Conservation (phyloP, 768 basidiomycete genomes). For the Pisolithus microcarpus region DNA sequence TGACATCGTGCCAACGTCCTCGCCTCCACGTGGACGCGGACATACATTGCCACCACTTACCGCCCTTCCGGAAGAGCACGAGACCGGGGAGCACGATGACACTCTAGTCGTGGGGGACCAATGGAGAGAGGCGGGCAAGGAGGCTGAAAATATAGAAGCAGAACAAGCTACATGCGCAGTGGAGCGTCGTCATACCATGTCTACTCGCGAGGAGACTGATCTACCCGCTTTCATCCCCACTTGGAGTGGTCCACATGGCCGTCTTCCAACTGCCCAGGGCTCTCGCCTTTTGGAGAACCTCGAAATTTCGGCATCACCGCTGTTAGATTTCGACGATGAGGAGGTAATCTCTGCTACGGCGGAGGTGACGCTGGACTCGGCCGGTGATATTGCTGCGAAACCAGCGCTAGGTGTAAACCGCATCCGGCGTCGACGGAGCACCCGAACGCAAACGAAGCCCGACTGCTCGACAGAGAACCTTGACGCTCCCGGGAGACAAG, state of each 20-base stretch:
- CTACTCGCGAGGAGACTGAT: not conserved
- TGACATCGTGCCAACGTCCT: slow-evolving; percentile 13
- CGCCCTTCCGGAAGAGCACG: slow-evolving; percentile 24
- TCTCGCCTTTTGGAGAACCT: slow-evolving; percentile 23
- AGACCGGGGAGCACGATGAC: slow-evolving; percentile 15
- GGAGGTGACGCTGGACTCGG: too few species aligned
- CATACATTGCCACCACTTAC: slow-evolving; percentile 10
- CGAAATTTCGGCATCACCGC: slow-evolving; percentile 19
- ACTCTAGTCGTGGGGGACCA: slow-evolving; percentile 4
- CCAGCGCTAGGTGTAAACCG: not conserved
- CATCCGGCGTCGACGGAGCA: slow-evolving; percentile 16
- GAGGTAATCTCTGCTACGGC: too few species aligned
- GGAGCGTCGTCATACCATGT: slow-evolving; percentile 17
- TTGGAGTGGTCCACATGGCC: not conserved
- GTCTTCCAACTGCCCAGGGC: slow-evolving; percentile 1
- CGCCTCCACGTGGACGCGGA: slow-evolving; percentile 5
- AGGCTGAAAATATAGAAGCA: slow-evolving; percentile 2
- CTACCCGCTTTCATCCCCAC: not conserved
- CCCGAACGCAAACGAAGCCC: slow-evolving; percentile 15
- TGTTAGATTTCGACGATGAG: slow-evolving; percentile 10
- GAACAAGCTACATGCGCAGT: slow-evolving; percentile 10
- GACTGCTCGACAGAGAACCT: slow-evolving; percentile 8
- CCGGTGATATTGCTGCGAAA: too few species aligned
- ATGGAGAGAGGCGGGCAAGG: slow-evolving; percentile 5
- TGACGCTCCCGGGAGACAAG: not conserved